Conservation (phyloP, 768 basidiomycete genomes). For the Russula emetica region DNA sequence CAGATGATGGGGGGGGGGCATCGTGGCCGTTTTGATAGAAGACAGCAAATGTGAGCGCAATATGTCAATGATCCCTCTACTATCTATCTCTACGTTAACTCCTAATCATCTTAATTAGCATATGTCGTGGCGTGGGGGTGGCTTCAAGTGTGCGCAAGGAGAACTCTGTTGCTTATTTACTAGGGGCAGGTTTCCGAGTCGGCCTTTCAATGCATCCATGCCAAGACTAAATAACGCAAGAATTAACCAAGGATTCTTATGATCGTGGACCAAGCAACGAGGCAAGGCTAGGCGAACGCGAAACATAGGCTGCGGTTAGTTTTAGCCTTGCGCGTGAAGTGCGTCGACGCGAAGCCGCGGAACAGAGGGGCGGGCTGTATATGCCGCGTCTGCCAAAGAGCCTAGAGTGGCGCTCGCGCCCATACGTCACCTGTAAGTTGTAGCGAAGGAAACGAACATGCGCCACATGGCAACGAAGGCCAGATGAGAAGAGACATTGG, state of each 20-base stretch:
- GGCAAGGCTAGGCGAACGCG: conserved; percentile 1
- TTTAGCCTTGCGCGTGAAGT: neutral
- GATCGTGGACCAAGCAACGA: neutral
- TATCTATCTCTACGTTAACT: neutral
- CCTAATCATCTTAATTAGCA: neutral
- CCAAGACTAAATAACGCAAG: neutral
- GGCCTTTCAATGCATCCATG: neutral
- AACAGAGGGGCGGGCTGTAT: conserved; percentile 4
- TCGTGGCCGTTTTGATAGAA: conserved; percentile 4
- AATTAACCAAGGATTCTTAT: neutral
- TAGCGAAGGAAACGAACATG: neutral
- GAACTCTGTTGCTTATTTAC: neutral
- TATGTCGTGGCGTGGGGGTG: neutral
- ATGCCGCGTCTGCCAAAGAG: conserved; percentile 1
- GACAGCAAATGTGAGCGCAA: neutral
- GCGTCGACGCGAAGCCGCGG: conserved; percentile 15
- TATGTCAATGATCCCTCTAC: neutral
- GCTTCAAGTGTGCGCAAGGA: neutral
- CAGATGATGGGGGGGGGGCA: conserved; percentile 15
- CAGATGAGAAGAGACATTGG: neutral
- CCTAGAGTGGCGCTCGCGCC: conserved; percentile 10
- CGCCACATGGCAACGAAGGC: conserved; percentile 1
- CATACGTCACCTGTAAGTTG: neutral
- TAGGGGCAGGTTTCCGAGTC: neutral
- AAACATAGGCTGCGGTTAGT: neutral